Percentiles rank a stretch among this genome's conserved stretches.
Conservation (phyloP, 495 filamentous ascomycete genomes). For the Alectoria sarmentosa region DNA sequence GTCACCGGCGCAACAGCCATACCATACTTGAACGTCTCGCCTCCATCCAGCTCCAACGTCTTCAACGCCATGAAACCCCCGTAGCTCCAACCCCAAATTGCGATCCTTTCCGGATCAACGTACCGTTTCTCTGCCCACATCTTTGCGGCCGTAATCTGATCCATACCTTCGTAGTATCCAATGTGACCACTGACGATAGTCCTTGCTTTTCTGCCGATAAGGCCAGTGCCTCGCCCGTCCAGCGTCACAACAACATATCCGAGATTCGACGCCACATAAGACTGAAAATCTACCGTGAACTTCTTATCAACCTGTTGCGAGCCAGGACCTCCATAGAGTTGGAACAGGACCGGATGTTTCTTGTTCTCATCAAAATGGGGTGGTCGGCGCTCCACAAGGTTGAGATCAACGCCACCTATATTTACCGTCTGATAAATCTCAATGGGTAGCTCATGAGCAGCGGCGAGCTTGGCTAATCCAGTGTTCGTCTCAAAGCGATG, state of each 20-base stretch:
- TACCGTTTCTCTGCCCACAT: constrained; percentile 77
- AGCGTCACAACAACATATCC: constrained; percentile 97
- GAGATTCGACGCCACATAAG: constrained; percentile 75
- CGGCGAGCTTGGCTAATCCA: constrained; percentile 57
- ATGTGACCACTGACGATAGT: constrained; percentile 76
- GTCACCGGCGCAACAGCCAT: constrained; percentile 98
- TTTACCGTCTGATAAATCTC: constrained; percentile 79
- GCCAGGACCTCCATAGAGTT: constrained; percentile 84
- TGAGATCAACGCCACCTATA: constrained; percentile 68
- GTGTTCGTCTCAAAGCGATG: constrained; percentile 71
- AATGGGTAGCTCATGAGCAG: constrained; percentile 74
- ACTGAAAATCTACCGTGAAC: constrained; percentile 83
- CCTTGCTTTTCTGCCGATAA: constrained; percentile 75
- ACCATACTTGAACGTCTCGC: constrained; percentile 85
- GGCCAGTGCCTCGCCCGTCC: constrained; percentile 89
- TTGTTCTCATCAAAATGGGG: constrained; percentile 81
- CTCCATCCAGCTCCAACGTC: constrained; percentile 83
- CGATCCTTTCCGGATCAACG: constrained; percentile 71
- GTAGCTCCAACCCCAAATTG: constrained; percentile 98
- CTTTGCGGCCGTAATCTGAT: constrained; percentile 89
- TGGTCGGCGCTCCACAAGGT: constrained; percentile 84
- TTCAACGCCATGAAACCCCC: constrained; percentile 98
- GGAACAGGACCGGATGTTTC: constrained; percentile 90
- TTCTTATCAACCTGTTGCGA: constrained; percentile 79
- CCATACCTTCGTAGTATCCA: constrained; percentile 75